A percentile compares a stretch with the other conserved stretches of the same genome.
These are phyloP conservation scores for Beauveria sp. DNA, from an alignment of 2,329 filamentous ascomycete genomes.

Conservation along the genomic window DNA sequence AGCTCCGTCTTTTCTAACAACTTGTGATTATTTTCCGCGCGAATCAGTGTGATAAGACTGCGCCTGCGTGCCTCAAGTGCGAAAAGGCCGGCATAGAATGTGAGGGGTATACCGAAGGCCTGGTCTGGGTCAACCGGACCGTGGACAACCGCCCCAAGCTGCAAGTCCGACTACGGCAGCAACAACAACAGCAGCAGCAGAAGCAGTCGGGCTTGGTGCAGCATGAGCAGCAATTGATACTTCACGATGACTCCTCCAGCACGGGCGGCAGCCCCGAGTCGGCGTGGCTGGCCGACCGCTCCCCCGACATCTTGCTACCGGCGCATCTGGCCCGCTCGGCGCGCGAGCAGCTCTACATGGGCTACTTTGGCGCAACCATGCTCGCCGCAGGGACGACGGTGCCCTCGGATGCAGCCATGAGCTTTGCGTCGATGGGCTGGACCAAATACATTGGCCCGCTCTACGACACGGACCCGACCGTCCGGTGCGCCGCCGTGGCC, in stretches of 20 bases:
- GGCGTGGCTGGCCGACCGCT: neutral
- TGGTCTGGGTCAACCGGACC: conserved; percentile 10
- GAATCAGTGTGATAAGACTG: conserved; percentile 5
- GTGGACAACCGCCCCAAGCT: conserved; percentile 8
- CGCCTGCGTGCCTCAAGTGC: conserved; percentile 8
- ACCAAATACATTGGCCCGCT: conserved; percentile 15
- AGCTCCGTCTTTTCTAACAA: neutral
- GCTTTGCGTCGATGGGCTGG: conserved; percentile 16
- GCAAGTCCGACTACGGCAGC: neutral
- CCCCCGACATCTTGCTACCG: conserved; percentile 6
- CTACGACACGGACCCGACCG: conserved; percentile 15
- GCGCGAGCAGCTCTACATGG: conserved; percentile 15
- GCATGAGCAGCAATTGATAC: neutral
- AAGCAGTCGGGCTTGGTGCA: neutral
- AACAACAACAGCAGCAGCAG: conserved; percentile 3
- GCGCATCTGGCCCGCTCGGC: conserved; percentile 12
- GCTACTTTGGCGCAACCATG: conserved; percentile 12
- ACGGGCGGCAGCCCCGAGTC: neutral
- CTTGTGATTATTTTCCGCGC: neutral
- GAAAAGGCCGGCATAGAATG: conserved; percentile 9
- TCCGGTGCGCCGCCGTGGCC: conserved; percentile 15
- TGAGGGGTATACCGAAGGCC: conserved; percentile 10
- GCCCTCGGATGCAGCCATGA: conserved; percentile 9
- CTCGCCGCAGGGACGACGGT: conserved; percentile 12
- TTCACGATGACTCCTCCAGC: neutral